A percentile compares a stretch with the other conserved stretches of the same genome.
phyloP scores from a whole-genome alignment of 192 early-diverging fungal species.

The Neocallimastix lanati region DNA sequence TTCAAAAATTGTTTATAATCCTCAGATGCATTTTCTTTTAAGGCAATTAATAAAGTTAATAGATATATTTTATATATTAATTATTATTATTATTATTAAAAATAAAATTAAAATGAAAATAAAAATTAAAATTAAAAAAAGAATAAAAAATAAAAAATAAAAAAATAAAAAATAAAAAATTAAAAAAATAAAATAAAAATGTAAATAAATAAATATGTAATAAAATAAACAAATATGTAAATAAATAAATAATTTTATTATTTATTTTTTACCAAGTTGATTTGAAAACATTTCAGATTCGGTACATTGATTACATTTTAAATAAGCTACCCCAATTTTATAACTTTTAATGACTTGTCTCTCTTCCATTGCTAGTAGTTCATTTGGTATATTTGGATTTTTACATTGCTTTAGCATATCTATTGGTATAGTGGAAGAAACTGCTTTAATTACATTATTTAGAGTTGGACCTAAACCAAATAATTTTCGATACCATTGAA shows the following conservation, averaged over 20 bases:
- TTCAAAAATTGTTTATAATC: conserved; percentile 43
- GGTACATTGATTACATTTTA: conserved; percentile 42
- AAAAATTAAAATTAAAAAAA: too few species aligned
- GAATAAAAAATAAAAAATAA: too few species aligned
- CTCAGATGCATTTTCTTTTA: conserved; percentile 30
- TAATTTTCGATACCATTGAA: conserved; percentile 19
- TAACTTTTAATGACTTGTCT: conserved; percentile 48
- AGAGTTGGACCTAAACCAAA: conserved; percentile 25
- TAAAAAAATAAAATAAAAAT: too few species aligned
- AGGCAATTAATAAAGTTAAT: too few species aligned
- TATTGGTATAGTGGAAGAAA: conserved; percentile 28
- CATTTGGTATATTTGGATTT: conserved; percentile 36
- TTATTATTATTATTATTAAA: too few species aligned
- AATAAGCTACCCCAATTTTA: conserved; percentile 61
- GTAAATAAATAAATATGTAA: too few species aligned
- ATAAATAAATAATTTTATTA: too few species aligned
- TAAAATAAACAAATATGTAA: too few species aligned
- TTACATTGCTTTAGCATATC: conserved; percentile 35
- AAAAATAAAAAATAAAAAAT: too few species aligned
- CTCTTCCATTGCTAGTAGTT: conserved; percentile 57
- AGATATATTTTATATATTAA: too few species aligned
- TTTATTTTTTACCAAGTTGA: conserved; percentile 28
- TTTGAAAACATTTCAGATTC: conserved; percentile 69
- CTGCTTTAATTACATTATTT: conserved; percentile 21
- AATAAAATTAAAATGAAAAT: too few species aligned